Percentiles rank a stretch among this genome's conserved stretches.
These are phyloP conservation scores for Bacterosira constricta DNA, from an alignment of 108 stramenopile genomes.

Conservation along the genomic window DNA sequence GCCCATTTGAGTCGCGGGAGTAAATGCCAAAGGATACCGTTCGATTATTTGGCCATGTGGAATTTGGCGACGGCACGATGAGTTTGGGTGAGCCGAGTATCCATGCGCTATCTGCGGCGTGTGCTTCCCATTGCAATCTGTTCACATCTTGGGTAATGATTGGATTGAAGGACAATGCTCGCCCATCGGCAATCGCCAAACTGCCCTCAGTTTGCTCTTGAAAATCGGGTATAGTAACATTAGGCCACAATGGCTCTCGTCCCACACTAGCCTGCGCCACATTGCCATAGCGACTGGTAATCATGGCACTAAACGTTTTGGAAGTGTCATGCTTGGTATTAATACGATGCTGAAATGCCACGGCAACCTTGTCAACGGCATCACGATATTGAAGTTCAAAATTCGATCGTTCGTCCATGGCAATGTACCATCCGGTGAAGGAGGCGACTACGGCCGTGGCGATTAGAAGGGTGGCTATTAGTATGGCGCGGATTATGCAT, in stretches of 20 bases:
- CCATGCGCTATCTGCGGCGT: constrained; percentile 25
- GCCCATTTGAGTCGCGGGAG: constrained; percentile 20
- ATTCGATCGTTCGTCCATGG: constrained; percentile 18
- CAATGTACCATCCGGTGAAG: constrained; percentile 24
- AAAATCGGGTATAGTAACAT: constrained; percentile 64
- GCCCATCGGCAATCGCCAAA: constrained; percentile 28
- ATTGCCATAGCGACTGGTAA: constrained; percentile 46
- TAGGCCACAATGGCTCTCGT: constrained; percentile 43
- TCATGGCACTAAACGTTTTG: constrained; percentile 41
- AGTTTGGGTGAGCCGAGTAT: constrained; percentile 12
- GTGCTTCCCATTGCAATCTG: constrained; percentile 34
- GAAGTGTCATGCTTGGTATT: constrained; percentile 40
- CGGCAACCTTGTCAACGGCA: constrained; percentile 45
- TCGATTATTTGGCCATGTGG: constrained; percentile 42
- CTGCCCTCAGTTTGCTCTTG: constrained; percentile 43
- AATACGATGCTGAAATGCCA: constrained; percentile 44
- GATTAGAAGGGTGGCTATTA: constrained; percentile 30
- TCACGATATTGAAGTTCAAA: constrained; percentile 43
- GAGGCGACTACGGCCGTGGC: constrained; percentile 36
- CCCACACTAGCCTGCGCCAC: not conserved
- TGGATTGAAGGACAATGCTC: constrained; percentile 54
- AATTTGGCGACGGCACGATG: constrained; percentile 13
- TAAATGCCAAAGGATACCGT: constrained; percentile 54
- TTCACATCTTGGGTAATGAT: constrained; percentile 52
- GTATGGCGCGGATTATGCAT: constrained; percentile 24